Percentiles rank a stretch among this genome's conserved stretches.
phyloP scores from a whole-genome alignment of 495 filamentous ascomycete species.

The Annulohypoxylon nitens region DNA sequence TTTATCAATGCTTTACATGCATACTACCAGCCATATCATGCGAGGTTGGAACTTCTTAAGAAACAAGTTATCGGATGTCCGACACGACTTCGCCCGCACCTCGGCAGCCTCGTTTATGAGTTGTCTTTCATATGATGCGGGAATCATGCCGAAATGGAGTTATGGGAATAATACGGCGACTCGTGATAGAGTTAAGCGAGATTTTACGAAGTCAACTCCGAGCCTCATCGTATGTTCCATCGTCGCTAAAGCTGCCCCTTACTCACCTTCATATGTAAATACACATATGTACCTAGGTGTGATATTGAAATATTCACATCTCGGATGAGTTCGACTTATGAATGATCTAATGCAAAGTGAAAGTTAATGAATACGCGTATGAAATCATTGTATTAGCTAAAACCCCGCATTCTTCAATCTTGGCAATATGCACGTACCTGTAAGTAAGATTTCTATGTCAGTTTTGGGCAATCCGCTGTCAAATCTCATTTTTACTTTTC shows the following conservation, averaged over 20 bases:
- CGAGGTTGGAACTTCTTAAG: background rate
- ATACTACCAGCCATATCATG: constrained; percentile 4
- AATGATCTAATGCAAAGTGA: constrained; percentile 1
- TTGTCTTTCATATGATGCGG: constrained; percentile 2
- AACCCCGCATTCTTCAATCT: constrained; percentile 45
- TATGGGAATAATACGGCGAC: background rate
- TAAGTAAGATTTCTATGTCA: constrained; percentile 10
- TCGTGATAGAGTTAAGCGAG: background rate
- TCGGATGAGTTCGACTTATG: background rate
- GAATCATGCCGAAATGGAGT: constrained; percentile 3
- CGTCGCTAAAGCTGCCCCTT: background rate
- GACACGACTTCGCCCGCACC: constrained; percentile 2
- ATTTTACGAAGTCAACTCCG: background rate
- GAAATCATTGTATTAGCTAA: constrained; percentile 29
- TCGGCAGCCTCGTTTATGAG: background rate
- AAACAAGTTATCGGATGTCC: constrained; percentile 8
- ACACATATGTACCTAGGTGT: background rate
- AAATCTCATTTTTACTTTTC: constrained; percentile 19
- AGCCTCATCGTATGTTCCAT: background rate
- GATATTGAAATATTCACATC: background rate
- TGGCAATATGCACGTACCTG: constrained; percentile 30
- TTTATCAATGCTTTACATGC: background rate
- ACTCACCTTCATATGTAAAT: background rate
- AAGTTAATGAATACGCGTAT: constrained; percentile 1
- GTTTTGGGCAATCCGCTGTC: constrained; percentile 23